Conservation (phyloP, 2,329 filamentous ascomycete genomes). For the Karstenula rhodostoma region DNA sequence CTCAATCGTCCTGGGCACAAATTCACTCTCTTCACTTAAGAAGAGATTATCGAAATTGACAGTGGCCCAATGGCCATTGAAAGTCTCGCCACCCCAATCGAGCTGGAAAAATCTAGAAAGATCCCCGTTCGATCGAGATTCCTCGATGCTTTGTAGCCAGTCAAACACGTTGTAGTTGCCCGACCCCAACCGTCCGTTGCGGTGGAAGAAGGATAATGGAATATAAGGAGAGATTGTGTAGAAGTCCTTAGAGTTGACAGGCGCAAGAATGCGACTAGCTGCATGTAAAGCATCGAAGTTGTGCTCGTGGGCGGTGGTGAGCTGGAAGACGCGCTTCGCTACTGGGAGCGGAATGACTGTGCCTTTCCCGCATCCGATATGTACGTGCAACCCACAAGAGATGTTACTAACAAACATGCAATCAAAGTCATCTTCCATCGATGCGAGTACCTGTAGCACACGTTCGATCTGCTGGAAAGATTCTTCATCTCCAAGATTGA, state of each 20-base stretch:
- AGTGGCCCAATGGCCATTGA: neutral
- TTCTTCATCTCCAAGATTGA: neutral
- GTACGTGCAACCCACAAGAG: neutral
- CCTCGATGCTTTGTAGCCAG: neutral
- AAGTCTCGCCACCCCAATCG: neutral
- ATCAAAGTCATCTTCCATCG: neutral
- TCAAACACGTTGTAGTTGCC: neutral
- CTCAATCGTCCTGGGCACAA: neutral
- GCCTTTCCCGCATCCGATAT: neutral
- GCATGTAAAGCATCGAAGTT: neutral
- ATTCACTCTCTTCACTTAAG: neutral
- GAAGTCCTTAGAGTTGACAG: neutral
- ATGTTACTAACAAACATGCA: neutral
- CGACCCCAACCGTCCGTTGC: neutral
- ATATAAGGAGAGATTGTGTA: neutral
- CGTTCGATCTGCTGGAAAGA: neutral
- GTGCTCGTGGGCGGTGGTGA: constrained; percentile 1
- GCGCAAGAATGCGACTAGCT: neutral
- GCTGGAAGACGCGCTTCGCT: neutral
- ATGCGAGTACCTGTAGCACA: neutral
- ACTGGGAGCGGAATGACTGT: neutral
- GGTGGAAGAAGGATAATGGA: neutral
- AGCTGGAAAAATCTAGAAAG: neutral
- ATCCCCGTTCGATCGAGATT: neutral
- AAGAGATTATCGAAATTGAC: constrained; percentile 5